Base-by-base conservation (phyloP, 73 alveolate species). In the Paramecium sonneborni region DNA sequence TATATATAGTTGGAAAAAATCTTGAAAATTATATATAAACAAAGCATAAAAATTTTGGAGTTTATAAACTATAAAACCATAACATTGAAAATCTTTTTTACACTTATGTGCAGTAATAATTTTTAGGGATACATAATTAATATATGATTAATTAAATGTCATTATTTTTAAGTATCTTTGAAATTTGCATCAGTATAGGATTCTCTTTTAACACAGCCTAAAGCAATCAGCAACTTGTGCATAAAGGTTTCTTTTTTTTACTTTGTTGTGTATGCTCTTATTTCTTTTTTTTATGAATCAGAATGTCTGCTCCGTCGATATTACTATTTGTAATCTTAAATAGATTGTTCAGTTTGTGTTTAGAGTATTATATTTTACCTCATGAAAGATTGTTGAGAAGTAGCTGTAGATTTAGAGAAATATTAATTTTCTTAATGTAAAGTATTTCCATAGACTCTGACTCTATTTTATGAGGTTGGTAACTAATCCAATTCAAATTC, bases 121-220 rank as follows among this genome's bases (percentile, higher is more conserved):
- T 38, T n/a, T n/a, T 37, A 56, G 30, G 74, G 86, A 41, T n/a
- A 7, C 30, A 20, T 85, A 21, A n/a, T 56, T n/a, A 56, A 12
- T 12, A 8, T 56, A 56, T 56, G 74, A 56, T n/a, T 56, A 41
- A 41, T 41, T 41, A 34, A 46, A 97, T 96, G n/a, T 43, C 12
- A 43, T 43, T 43, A 7, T 43, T 43, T 9, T 43, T 43, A 12
- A 43, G 76, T 6, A 57, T 84, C 46, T n/a, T n/a, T n/a, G n/a
- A n/a, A n/a, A n/a, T n/a, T n/a, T n/a, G n/a, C n/a, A n/a, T n/a
- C n/a, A n/a, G n/a, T n/a, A n/a, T n/a, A n/a, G n/a, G n/a, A n/a
- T 26, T 84, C 92, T 84, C 92, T 84, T 20, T 57, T 84, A 44
- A 84, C 46, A 48, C 92, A 84, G 6, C 92, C 92, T 44, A 84